These are phyloP conservation scores for Ogataea zsoltii DNA, from an alignment of 805 yeast species.

Conservation along the genomic window DNA sequence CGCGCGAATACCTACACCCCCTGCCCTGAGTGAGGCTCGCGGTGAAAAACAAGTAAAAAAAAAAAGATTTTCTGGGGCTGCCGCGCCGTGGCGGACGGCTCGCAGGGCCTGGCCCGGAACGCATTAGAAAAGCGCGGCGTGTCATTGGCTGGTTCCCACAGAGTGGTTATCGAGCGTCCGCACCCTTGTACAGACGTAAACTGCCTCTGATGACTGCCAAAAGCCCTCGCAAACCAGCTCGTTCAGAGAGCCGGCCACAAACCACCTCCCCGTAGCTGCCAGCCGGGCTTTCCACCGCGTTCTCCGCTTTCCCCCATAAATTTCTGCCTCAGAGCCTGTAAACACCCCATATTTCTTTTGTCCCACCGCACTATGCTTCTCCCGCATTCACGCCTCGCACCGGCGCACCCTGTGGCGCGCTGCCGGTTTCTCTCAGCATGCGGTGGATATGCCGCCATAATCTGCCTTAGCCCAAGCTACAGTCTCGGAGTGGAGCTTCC, in stretches of 20 bases:
- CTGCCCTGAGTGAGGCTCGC: too few relatives aligned
- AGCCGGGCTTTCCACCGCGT: too few relatives aligned
- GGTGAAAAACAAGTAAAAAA: not conserved
- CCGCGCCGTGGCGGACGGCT: not conserved
- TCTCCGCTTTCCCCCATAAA: not conserved
- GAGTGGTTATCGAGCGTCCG: not conserved
- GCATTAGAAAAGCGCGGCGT: slow-evolving; percentile 1
- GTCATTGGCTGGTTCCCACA: not conserved
- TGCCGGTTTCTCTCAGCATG: not conserved
- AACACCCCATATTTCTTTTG: slow-evolving; percentile 1
- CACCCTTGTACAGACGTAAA: not conserved
- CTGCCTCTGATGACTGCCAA: too few relatives aligned
- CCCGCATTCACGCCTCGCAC: slow-evolving; percentile 1
- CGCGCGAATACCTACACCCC: not conserved
- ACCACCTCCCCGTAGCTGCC: too few relatives aligned
- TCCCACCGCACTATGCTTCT: slow-evolving; percentile 3
- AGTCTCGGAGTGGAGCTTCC: slow-evolving; percentile 4
- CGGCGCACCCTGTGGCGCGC: not conserved
- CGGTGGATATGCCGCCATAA: not conserved
- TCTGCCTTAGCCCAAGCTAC: not conserved
- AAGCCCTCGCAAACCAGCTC: too few relatives aligned
- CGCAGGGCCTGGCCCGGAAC: not conserved
- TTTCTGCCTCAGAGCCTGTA: not conserved
- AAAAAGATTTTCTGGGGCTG: not conserved
- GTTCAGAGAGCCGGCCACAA: too few relatives aligned